phyloP scores from a whole-genome alignment of 352 stramenopile species.

The Pythium monospermum region DNA sequence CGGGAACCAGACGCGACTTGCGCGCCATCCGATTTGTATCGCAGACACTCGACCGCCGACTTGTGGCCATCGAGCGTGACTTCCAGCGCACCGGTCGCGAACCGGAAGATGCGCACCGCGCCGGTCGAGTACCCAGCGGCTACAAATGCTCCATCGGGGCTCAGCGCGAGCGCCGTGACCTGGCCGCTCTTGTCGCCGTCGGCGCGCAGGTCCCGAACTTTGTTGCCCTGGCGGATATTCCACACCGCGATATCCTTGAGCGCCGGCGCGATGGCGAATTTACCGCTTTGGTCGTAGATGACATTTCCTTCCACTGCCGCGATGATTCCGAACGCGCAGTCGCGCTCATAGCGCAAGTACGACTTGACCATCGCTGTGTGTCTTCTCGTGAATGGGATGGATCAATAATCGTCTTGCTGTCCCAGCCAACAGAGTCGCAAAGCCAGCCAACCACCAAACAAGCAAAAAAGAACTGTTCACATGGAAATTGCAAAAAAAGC shows the following conservation, averaged over 20 bases:
- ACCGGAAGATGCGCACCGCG: slow-evolving; percentile 69
- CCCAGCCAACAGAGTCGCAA: slow-evolving; percentile 6
- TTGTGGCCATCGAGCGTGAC: slow-evolving; percentile 90
- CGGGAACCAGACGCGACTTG: slow-evolving; percentile 80
- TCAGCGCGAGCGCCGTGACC: slow-evolving; percentile 75
- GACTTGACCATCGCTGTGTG: slow-evolving; percentile 81
- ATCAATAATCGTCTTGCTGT: background rate
- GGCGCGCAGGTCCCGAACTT: slow-evolving; percentile 65
- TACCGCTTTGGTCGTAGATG: slow-evolving; percentile 80
- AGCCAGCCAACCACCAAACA: slow-evolving; percentile 4
- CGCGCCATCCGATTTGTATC: slow-evolving; percentile 72
- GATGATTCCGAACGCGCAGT: slow-evolving; percentile 89
- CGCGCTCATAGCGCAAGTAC: slow-evolving; percentile 91
- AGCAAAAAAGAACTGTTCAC: slow-evolving; percentile 4
- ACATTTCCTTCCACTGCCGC: slow-evolving; percentile 85
- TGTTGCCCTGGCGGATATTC: slow-evolving; percentile 88
- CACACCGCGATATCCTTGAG: slow-evolving; percentile 90
- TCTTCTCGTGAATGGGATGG: slow-evolving; percentile 6
- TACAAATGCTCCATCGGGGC: slow-evolving; percentile 70
- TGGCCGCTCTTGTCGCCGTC: slow-evolving; percentile 36
- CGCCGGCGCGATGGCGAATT: slow-evolving; percentile 82
- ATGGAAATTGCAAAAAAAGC: background rate
- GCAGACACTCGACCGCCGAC: slow-evolving; percentile 64
- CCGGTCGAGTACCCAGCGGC: slow-evolving; percentile 84
- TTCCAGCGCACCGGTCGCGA: slow-evolving; percentile 67